These are phyloP conservation scores for Thyridium curvatum DNA, from an alignment of 2,329 filamentous ascomycete genomes.

Conservation along the genomic window DNA sequence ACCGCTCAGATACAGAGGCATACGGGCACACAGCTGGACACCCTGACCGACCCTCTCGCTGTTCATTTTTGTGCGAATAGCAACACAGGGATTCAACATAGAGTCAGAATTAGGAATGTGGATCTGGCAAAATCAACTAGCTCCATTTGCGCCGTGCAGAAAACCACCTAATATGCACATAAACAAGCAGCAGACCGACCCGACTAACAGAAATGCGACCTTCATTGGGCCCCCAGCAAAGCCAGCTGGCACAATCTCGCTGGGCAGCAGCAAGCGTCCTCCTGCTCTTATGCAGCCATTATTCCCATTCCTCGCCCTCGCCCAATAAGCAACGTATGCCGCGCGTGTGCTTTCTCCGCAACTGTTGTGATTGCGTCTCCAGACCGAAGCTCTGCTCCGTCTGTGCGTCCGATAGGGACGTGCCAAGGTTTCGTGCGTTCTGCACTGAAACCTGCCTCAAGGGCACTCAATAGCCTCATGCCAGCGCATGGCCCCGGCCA, in stretches of 20 bases:
- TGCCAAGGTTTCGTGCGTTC: no score
- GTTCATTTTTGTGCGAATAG: no score
- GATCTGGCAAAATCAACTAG: slow-evolving; percentile 20
- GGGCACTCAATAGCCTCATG: no score
- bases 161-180: slow-evolving; percentile 25
- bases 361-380: slow-evolving; percentile 5
- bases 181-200: slow-evolving; percentile 15
- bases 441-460: no score
- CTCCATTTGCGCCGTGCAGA: slow-evolving; percentile 18
- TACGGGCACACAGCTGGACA: no score
- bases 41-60: no score
- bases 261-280: slow-evolving; percentile 28
- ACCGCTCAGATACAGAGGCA: no score
- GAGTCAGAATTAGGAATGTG: slow-evolving; percentile 16
- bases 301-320: slow-evolving; percentile 3
- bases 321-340: slow-evolving; percentile 5
- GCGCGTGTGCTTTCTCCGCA: slow-evolving; percentile 9
- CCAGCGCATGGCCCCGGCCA: background rate
- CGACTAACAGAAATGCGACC: slow-evolving; percentile 14
- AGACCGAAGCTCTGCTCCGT: no score
- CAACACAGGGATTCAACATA: slow-evolving; percentile 5
- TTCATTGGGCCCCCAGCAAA: slow-evolving; percentile 27
- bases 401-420: no score
- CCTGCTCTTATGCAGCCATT: slow-evolving; percentile 13
- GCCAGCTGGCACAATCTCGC: slow-evolving; percentile 41